Percentiles rank a stretch among this genome's conserved stretches.
Conservation (phyloP, 495 filamentous ascomycete species). For the Aspergillus homomorphus region DNA sequence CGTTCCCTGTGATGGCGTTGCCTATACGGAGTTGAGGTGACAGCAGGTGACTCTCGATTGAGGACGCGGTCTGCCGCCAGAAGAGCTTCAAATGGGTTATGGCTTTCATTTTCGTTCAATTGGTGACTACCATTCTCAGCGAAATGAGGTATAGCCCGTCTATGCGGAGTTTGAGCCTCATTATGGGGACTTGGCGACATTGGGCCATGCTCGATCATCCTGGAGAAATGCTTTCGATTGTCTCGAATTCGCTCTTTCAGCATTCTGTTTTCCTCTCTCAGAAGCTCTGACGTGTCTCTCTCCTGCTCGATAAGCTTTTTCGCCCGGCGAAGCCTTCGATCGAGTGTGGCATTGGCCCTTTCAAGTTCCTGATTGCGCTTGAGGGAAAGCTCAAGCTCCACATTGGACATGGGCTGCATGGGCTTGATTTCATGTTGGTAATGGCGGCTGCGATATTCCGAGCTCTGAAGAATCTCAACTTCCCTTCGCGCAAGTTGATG, state of each 20-base stretch:
- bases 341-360: constrained; percentile 59
- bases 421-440: constrained; percentile 36
- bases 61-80: constrained; percentile 71
- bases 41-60: constrained; percentile 68
- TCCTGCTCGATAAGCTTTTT: constrained; percentile 76
- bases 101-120: constrained; percentile 39
- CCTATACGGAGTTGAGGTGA: constrained; percentile 58
- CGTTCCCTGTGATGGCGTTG: constrained; percentile 44
- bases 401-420: constrained; percentile 26
- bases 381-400: constrained; percentile 43
- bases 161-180: constrained; percentile 46
- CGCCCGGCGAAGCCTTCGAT: constrained; percentile 64
- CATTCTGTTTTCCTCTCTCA: constrained; percentile 68
- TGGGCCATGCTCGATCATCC: constrained; percentile 56
- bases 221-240: constrained; percentile 78
- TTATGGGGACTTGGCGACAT: constrained; percentile 40
- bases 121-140: constrained; percentile 39
- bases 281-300: constrained; percentile 37
- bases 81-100: constrained; percentile 69
- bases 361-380: constrained; percentile 58
- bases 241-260: constrained; percentile 80
- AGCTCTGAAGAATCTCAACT: constrained; percentile 76
- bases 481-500: constrained; percentile 89
- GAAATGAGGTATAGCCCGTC: constrained; percentile 46
- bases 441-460: constrained; percentile 42